Evolutionary conservation across 2,329 filamentous ascomycete genomes (phyloP), one percentile per base, ranked within the genome.

Genomic region (Cytospora leucostoma): DNA sequence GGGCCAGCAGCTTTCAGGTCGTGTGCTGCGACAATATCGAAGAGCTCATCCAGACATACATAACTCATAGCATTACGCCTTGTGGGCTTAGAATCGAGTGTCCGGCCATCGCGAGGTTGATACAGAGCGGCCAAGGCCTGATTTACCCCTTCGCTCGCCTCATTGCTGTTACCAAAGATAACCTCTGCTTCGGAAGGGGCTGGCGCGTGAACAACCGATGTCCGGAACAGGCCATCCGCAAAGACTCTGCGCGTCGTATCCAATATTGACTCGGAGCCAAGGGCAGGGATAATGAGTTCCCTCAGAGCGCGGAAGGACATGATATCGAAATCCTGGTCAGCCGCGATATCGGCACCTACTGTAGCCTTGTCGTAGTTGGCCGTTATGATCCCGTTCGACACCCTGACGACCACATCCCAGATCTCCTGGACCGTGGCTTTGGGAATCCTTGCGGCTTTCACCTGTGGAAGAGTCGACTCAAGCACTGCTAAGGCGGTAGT

Each of bases 321-420:
- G 19, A 96, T 90, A 72, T 99, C 95, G 70, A 96, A 96, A 1
- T 80, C 75, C 75, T 98, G 88, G 70, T 99, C 94, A 10, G 81
- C 79, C 3, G 78, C 74, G 40, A 93, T 81, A 65, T 81, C 75
- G 1, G 81, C 73, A 2, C 73, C 75, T 8, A 78, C 73, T 15
- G 79, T 71, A 38, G 81, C 80, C 58, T 74, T 74, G 61, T 78
- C 76, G 59, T 84, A 86, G 57, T 88, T 84, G 3, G 90, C 90
- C 27, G 82, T 82, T 38, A 91, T 81, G 65, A 94, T 88, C n/a
- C 88, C 88, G 64, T 87, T 85, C 7, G 83, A 82, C 55, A 92
- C 85, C 11, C 79, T 79, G 15, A 90, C 83, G 57, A 93, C 84
- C 8, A 81, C 82, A 19, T 82, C 76, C 92, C 92, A 97, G n/a